Evolutionary conservation across 2,329 filamentous ascomycete species (phyloP).

Genomic region (Fusarium bactridioides): DNA sequence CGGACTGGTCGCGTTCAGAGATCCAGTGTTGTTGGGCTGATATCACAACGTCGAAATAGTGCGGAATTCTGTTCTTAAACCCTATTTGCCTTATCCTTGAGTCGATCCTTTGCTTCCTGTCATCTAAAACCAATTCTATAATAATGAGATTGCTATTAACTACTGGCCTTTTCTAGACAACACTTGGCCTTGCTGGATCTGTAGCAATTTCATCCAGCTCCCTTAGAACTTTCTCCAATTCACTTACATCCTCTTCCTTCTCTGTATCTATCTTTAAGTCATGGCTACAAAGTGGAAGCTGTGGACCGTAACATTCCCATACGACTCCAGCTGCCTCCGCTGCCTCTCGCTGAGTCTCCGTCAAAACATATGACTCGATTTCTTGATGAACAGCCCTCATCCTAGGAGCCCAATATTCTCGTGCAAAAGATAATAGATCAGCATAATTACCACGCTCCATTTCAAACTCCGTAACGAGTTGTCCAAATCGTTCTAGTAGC

Average conservation of each 20-base stretch:
- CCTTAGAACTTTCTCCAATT: fast-evolving
- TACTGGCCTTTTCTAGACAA: background rate
- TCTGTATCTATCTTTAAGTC: fast-evolving
- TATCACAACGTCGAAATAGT: too few species aligned
- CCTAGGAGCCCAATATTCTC: background rate
- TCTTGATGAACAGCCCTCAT: fast-evolving
- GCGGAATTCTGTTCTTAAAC: too few species aligned
- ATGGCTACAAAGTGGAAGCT: fast-evolving
- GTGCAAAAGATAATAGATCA: background rate
- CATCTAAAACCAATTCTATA: background rate
- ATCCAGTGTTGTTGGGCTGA: too few species aligned
- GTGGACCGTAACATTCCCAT: background rate
- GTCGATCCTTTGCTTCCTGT: fast-evolving
- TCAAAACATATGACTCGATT: background rate
- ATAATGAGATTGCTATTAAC: too few species aligned
- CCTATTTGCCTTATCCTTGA: fast-evolving
- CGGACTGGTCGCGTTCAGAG: too few species aligned
- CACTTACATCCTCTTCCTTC: background rate
- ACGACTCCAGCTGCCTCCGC: background rate
- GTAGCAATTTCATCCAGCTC: background rate
- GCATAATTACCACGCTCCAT: background rate
- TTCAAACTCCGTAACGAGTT: fast-evolving
- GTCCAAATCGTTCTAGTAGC: background rate
- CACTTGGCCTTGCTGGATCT: background rate
- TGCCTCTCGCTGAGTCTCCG: background rate